These are phyloP conservation scores for Eucalyptus grandis DNA, from an alignment of 345 rosid genomes.

Conservation along the genomic window DNA sequence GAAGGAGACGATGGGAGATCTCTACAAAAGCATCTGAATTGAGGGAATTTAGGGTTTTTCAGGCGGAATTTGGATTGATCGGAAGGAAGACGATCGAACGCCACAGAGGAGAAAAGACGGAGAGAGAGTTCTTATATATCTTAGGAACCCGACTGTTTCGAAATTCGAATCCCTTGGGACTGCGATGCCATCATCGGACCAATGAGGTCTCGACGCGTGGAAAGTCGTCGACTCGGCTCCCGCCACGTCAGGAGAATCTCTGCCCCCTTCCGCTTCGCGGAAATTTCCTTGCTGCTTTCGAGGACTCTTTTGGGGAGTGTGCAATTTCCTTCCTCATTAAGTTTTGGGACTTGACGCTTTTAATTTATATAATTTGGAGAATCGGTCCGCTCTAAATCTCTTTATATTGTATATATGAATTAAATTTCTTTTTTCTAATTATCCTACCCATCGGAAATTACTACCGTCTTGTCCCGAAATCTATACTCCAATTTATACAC, in stretches of 20 bases:
- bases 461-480: neutral
- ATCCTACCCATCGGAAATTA: neutral
- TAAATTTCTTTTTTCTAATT: neutral
- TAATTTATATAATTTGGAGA: neutral
- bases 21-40: neutral
- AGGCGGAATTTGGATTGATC: neutral
- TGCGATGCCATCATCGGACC: slow-evolving; percentile 14
- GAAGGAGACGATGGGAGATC: neutral
- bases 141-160: no score
- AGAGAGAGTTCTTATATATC: neutral
- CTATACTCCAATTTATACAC: accelerated
- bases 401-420: no score
- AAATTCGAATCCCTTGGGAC: no score
- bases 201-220: neutral
- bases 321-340: neutral
- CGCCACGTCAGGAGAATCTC: neutral
- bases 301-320: neutral
- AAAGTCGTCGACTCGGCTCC: neutral
- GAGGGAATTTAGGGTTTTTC: neutral
- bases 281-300: neutral
- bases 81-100: neutral
- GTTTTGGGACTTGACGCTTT: no score
- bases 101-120: neutral
- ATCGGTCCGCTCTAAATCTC: neutral
- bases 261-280: neutral